phyloP scores from a whole-genome alignment of 31 red algal species.

The Odonthalia washingtoniensis region DNA sequence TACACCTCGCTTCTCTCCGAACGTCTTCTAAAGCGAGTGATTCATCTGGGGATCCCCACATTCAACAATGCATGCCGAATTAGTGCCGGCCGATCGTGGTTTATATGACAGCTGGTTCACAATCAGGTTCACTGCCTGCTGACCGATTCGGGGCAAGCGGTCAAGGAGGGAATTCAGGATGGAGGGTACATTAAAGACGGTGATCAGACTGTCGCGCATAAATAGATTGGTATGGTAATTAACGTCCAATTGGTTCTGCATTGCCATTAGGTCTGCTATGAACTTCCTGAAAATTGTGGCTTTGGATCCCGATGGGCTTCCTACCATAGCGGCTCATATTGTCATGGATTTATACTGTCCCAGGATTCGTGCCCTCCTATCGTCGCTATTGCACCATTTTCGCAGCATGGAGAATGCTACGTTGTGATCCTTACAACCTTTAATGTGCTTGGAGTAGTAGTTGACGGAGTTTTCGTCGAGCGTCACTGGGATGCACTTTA shows the following conservation, averaged over 20 bases:
- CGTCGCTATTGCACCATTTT: constrained; percentile 23
- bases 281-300: not conserved
- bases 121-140: constrained; percentile 5
- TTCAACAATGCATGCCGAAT: not conserved
- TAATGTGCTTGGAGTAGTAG: no score
- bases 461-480: no score
- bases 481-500: no score
- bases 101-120: not conserved
- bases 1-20: no score
- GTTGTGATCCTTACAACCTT: no score
- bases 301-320: not conserved
- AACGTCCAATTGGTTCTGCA: constrained; percentile 32
- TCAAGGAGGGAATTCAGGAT: not conserved
- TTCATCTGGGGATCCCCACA: no score
- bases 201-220: constrained; percentile 8
- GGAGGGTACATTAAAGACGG: not conserved
- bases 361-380: not conserved
- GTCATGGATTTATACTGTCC: not conserved
- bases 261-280: not conserved
- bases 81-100: not conserved
- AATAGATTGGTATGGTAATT: constrained; percentile 12
- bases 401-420: not conserved
- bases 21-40: no score
- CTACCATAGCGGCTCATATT: not conserved
- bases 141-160: not conserved